Conservation (phyloP, 805 yeast genomes). For the Kodamaea sagamina region DNA sequence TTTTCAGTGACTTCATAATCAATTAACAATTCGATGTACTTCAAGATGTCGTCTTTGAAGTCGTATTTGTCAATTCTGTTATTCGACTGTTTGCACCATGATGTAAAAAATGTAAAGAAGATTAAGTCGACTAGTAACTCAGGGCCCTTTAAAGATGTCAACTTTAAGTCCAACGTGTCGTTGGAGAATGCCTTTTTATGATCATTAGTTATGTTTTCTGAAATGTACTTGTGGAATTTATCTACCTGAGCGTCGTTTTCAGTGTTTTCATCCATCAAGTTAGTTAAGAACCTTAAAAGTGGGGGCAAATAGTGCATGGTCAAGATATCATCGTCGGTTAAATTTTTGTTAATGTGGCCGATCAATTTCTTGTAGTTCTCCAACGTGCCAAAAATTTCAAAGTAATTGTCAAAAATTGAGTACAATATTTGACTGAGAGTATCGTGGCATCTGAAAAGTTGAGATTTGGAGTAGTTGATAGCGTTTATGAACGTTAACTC, state of each 20-base stretch:
- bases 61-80: conserved; percentile 47
- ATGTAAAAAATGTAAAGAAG: conserved; percentile 59
- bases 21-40: conserved; percentile 59
- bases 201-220: conserved; percentile 32
- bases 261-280: conserved; percentile 36
- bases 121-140: conserved; percentile 49
- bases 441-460: conserved; percentile 69
- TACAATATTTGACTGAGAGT: conserved; percentile 63
- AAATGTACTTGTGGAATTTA: conserved; percentile 42
- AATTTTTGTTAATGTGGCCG: conserved; percentile 42
- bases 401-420: conserved; percentile 47
- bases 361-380: conserved; percentile 43
- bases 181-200: conserved; percentile 21
- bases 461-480: conserved; percentile 60
- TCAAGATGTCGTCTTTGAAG: conserved; percentile 56
- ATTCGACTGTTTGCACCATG: conserved; percentile 62
- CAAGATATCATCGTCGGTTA: conserved; percentile 64
- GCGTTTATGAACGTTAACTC: conserved; percentile 39
- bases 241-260: conserved; percentile 33
- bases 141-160: conserved; percentile 32
- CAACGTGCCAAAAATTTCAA: conserved; percentile 29
- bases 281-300: conserved; percentile 47
- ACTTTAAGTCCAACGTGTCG: conserved; percentile 33
- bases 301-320: conserved; percentile 66
- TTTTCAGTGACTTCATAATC: conserved; percentile 73